Base-by-base conservation (phyloP, 2,329 filamentous ascomycete species). In the Aspergillus floridensis region DNA sequence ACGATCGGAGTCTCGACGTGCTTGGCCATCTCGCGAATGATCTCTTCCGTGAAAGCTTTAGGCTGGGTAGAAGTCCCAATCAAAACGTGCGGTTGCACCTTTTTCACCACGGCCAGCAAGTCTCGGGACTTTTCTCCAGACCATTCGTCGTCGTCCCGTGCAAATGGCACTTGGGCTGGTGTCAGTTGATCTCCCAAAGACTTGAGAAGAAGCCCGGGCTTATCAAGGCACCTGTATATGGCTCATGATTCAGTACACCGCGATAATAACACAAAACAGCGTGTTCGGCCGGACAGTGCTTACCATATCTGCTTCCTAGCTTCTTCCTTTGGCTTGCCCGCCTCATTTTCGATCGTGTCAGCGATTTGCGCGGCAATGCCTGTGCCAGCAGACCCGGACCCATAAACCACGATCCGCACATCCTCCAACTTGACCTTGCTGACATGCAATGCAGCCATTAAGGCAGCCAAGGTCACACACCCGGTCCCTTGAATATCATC, bases 401-500 rank as follows among this genome's bases (percentile, higher is more conserved):
- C 92, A 63, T 93, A 96, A 35, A 93, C 77, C 0, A 96, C 82
- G 59, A 95, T 81, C 31, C 88, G 83, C 14, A 90, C 75, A 59
- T 96, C 90, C 8, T 80, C 76, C 46, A 96, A 79, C 55, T 88
- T 85, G 56, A 88, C 77, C 2, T 86, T 81, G 61, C 82, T 86
- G 7, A 93, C 86, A 60, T 90, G 85, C 7, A 93, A 79, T 0
- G 85, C 92, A 0, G 91, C 86, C 79, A 91, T 86, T 63, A 96
- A 88, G 1, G 89, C 92, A 0, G 92, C 92, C 0, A 96, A 82
- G 0, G 92, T 93, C 1, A 96, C 91, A 60, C 90, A 93, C 0
- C 92, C 92, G 0, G 92, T 96, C 1, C 92, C 92, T 73, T 96
- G 92, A 0, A 96, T 87, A 72, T 96, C 92, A 59, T 96, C 92